Base-by-base conservation (phyloP, 1,139 yeast genomes). In the Trichomonascaceae sp. region DNA sequence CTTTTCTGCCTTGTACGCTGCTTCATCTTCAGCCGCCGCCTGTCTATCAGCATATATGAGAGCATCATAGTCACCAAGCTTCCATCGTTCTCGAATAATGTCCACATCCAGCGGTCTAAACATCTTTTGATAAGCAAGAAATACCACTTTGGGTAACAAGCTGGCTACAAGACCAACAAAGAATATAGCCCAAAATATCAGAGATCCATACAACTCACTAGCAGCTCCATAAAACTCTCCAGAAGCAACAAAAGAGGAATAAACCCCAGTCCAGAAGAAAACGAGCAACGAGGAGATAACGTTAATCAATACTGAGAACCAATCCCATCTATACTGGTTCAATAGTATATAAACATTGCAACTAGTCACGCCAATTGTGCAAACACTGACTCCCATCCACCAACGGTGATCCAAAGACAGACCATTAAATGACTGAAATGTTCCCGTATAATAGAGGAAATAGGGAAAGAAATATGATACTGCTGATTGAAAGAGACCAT, bases 311-410 rank as follows among this genome's bases (percentile, higher is more conserved):
- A 78, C 63, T 3, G 91, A 82, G 54, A 89, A 73, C 95, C 96
- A 89, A 71, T 93, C 99, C 99, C 99, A 93, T 66, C 96, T 79
- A 67, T 83, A 83, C 70, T 89, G 96, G 67, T 90, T 96, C 61
- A 86, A 70, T 64, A 89, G 66, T 52, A 93, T 84, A 72, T 86
- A 91, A 13, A 82, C 62, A 69, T 93, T 88, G 72, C 96, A 89
- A 10, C 96, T 75, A 55, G 86, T 74, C 58, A 87, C 88, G 3
- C 95, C 80, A 61, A 91, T 85, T 32, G 87, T 78, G 6, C 95
- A 86, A 44, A 87, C 95, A 53, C 82, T 76, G 10, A 86, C 76
- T 67, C 98, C 99, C 64, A 90, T 80, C 79, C 86, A 85, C 69
- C 82, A 91, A 64, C 98, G 81, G 68, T 90, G 96, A 64, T 88